phyloP scores from a whole-genome alignment of 169 alveolate species.

The Plasmodium coatneyi region DNA sequence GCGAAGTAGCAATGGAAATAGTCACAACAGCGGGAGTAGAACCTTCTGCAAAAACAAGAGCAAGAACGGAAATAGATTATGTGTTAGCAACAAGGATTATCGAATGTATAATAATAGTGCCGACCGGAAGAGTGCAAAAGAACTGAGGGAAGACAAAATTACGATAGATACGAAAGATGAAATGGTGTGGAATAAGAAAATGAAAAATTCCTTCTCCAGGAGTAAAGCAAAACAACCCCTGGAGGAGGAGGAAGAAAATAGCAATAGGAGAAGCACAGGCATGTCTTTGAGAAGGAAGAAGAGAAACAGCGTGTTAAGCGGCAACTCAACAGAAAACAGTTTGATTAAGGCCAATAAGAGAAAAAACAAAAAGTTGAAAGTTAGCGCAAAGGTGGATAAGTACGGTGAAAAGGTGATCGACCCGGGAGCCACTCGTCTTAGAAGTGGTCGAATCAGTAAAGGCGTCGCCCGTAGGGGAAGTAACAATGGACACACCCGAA shows the following conservation, averaged over 20 bases:
- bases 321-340: conserved; percentile 14
- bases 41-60: neutral
- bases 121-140: neutral
- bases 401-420: neutral
- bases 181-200: conserved; percentile 11
- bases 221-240: neutral
- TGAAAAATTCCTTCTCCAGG: neutral
- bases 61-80: neutral
- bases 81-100: neutral
- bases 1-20: neutral
- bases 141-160: conserved; percentile 3
- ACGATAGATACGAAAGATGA: neutral
- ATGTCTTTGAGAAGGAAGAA: conserved; percentile 44
- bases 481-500: neutral
- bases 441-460: neutral
- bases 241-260: neutral
- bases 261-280: neutral
- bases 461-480: neutral
- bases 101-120: conserved; percentile 1
- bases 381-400: conserved; percentile 11
- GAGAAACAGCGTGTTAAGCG: conserved; percentile 9
- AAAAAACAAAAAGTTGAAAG: conserved; percentile 29
- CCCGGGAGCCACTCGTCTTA: neutral
- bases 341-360: neutral
- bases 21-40: neutral